A percentile compares a stretch with the other conserved stretches of the same genome.
Evolutionary conservation across 371 early-diverging fungal genomes (phyloP).

Genomic region (Paraphysoderma sedebokerense): DNA sequence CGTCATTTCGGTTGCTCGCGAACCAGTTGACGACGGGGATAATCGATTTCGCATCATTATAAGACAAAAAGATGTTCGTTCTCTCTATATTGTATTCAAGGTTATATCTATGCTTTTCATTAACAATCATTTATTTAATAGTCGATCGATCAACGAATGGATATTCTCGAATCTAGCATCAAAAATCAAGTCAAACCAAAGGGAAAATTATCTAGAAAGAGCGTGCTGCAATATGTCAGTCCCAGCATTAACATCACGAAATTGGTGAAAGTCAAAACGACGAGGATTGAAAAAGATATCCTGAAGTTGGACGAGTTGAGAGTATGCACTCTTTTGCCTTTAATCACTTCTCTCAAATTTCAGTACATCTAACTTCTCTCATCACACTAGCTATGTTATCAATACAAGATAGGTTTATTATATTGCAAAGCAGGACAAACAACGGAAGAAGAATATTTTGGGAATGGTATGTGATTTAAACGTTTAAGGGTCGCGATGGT

Average conservation of each 20-base stretch:
- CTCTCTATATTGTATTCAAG: not conserved
- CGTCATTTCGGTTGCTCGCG: constrained; percentile 5
- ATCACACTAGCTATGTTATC: not conserved
- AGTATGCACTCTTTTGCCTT: constrained; percentile 7
- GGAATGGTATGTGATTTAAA: constrained; percentile 11
- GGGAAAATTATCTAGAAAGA: constrained; percentile 3
- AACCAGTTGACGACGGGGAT: not conserved
- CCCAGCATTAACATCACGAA: constrained; percentile 10
- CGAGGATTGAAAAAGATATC: constrained; percentile 6
- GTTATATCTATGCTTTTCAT: not conserved
- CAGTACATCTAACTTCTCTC: too few species aligned
- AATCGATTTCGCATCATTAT: not conserved
- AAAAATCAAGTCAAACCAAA: not conserved
- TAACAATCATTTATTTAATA: not conserved
- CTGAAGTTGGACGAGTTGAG: constrained; percentile 16
- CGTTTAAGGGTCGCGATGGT: too few species aligned
- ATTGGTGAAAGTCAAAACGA: constrained; percentile 6
- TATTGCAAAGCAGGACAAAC: constrained; percentile 13
- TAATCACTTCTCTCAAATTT: constrained; percentile 1
- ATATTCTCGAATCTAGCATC: not conserved
- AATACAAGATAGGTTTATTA: constrained; percentile 19
- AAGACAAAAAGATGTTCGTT: not conserved
- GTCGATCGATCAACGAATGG: constrained; percentile 3
- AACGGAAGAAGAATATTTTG: constrained; percentile 17
- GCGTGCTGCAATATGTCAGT: constrained; percentile 10